Evolutionary conservation across 1,284 basidiomycete species (phyloP).

Genomic region (Ustilago esculenta): DNA sequence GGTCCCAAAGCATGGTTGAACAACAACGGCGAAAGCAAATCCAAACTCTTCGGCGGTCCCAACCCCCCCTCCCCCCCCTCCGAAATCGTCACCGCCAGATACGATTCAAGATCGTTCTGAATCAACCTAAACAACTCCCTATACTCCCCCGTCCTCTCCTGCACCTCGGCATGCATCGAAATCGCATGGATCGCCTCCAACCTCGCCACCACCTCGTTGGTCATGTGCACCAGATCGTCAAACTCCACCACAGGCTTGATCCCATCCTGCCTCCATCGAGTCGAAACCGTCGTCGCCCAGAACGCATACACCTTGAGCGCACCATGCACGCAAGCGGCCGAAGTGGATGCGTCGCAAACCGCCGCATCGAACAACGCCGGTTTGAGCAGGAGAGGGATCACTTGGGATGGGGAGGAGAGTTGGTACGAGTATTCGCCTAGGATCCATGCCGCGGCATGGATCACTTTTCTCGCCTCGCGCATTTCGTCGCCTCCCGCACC

Average conservation of each 20-base stretch:
- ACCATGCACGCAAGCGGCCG: constrained; percentile 76
- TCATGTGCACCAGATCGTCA: constrained; percentile 73
- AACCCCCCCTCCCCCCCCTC: neutral
- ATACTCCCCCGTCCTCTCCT: constrained; percentile 86
- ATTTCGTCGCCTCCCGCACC: constrained; percentile 61
- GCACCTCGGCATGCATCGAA: constrained; percentile 81
- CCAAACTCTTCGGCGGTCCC: constrained; percentile 81
- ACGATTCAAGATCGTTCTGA: constrained; percentile 75
- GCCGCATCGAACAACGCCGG: constrained; percentile 28
- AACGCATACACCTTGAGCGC: constrained; percentile 85
- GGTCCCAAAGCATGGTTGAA: constrained; percentile 84
- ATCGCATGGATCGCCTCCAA: constrained; percentile 72
- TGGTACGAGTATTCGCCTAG: constrained; percentile 84
- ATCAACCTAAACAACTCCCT: constrained; percentile 83
- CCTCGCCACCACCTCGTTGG: constrained; percentile 74
- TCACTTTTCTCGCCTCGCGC: constrained; percentile 71
- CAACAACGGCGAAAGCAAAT: constrained; percentile 84
- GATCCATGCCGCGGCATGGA: constrained; percentile 93
- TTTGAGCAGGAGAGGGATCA: constrained; percentile 71
- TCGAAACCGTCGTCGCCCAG: constrained; percentile 80
- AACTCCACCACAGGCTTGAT: constrained; percentile 71
- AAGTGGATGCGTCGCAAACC: constrained; percentile 31
- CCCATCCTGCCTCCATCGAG: constrained; percentile 81
- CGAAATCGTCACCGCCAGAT: too few relatives aligned
- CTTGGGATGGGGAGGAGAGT: constrained; percentile 49